A percentile compares a stretch with the other conserved stretches of the same genome.
Conservation (phyloP, 495 filamentous ascomycete genomes). For the Aspergillus heteromorphus region DNA sequence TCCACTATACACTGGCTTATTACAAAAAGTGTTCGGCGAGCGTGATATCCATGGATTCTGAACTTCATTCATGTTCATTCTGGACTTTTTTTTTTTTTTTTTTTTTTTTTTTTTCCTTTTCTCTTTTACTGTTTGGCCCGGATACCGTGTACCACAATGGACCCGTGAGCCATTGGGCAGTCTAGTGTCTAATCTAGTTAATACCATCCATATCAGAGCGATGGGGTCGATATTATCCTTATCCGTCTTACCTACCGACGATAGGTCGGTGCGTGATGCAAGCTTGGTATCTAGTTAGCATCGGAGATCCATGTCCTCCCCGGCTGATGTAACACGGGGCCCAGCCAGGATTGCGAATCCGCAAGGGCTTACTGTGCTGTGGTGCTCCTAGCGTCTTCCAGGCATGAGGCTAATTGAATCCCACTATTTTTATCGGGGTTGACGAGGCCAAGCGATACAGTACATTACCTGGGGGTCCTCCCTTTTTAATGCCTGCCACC, state of each 20-base stretch:
- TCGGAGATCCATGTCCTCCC: too few relatives aligned
- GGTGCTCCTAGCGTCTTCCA: background rate
- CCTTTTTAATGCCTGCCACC: background rate
- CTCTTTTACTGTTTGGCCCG: background rate
- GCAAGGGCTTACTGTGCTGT: background rate
- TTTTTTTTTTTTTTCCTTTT: background rate
- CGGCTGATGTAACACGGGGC: too few relatives aligned
- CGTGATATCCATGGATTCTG: slow-evolving; percentile 7
- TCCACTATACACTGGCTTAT: background rate
- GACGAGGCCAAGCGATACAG: background rate
- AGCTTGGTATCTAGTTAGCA: background rate
- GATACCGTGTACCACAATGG: background rate
- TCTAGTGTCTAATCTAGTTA: background rate
- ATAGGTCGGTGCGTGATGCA: background rate
- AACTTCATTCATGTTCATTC: background rate
- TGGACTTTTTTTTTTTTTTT: background rate
- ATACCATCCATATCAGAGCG: background rate
- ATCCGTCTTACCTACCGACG: background rate
- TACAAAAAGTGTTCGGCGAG: slow-evolving; percentile 1
- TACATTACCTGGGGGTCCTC: background rate
- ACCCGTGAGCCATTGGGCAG: background rate
- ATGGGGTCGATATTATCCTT: background rate
- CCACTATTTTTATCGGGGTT: background rate
- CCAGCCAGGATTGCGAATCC: too few relatives aligned
- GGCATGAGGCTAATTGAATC: background rate